phyloP scores from a whole-genome alignment of 345 rosid genomes.

The Psidium friedrichsthalianum region DNA sequence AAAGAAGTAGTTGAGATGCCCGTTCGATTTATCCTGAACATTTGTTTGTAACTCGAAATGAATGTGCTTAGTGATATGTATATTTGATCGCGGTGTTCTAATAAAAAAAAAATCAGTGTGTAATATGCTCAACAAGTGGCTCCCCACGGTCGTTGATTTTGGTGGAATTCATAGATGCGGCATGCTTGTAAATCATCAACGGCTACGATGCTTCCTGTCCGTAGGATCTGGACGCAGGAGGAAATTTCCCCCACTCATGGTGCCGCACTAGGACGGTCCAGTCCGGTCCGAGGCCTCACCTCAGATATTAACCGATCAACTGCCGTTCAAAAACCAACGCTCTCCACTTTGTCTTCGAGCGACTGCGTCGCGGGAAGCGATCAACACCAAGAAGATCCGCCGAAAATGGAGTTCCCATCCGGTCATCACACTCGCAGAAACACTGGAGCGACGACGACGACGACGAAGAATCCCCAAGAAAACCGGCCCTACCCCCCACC shows the following conservation, averaged over 20 bases:
- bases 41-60: too few relatives aligned
- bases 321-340: neutral
- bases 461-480: conserved; percentile 3
- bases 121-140: too few relatives aligned
- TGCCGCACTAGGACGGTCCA: neutral
- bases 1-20: too few relatives aligned
- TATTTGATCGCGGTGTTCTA: too few relatives aligned
- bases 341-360: neutral
- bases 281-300: neutral
- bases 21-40: too few relatives aligned
- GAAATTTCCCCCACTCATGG: neutral
- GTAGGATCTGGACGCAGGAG: too few relatives aligned
- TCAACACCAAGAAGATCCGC: neutral
- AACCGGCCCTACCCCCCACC: neutral
- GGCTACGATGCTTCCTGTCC: too few relatives aligned
- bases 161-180: too few relatives aligned
- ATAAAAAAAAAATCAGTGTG: too few relatives aligned
- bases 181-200: too few relatives aligned
- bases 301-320: neutral
- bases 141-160: too few relatives aligned
- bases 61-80: too few relatives aligned
- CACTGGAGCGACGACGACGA: conserved; percentile 19
- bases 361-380: neutral
- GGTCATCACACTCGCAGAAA: conserved; percentile 18
- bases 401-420: conserved; percentile 36